Base-by-base conservation (phyloP, 371 early-diverging fungal genomes). In the Lichtheimia ornata region DNA sequence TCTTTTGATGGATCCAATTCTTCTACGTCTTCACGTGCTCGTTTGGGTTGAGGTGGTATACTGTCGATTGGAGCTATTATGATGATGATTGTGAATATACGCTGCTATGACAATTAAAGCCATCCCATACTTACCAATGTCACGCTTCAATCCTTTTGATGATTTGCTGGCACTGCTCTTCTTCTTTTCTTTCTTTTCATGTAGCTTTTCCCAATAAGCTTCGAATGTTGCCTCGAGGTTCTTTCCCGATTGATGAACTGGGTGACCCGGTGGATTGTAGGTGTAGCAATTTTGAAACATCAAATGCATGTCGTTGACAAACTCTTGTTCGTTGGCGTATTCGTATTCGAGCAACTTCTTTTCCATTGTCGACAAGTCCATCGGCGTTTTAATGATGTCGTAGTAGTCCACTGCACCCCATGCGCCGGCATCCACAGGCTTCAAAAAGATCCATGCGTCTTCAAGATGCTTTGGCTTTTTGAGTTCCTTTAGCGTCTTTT, bases 331-430 rank as follows among this genome's bases (percentile, higher is more conserved):
- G 13, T 51, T 57, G 0, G 63, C 17, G 58, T 91, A 91, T 58
- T 69, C 43, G 43, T 61, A 59, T 0, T 60, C 56, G 6, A 92
- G 91, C 2, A 98, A 69, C 53, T 92, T 94, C 52, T 71, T 74
- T 59, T 86, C 86, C 41, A 98, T 87, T 0, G 99, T 99, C 15
- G 85, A 79, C 55, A 98, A 64, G 64, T 99, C 99, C 99, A 99
- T 99, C 7, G 99, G 99, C 27, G 88, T 58, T 65, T 92, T 95
- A 67, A 99, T 89, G 45, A 98, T 84, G 1, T 88, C 84, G 41
- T 83, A 84, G 73, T 99, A 99, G 55, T 88, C 88, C 4, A 95
- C 94, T 14, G 97, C 94, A 47, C 89, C 88, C 66, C 98, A 81
- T 1, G 87, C 87, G 17, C 89, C 82, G 11, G 93, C 92, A 72